Percentiles rank a stretch among this genome's conserved stretches.
Conservation (phyloP, 768 basidiomycete genomes). For the Udeniomyces megalosporus region DNA sequence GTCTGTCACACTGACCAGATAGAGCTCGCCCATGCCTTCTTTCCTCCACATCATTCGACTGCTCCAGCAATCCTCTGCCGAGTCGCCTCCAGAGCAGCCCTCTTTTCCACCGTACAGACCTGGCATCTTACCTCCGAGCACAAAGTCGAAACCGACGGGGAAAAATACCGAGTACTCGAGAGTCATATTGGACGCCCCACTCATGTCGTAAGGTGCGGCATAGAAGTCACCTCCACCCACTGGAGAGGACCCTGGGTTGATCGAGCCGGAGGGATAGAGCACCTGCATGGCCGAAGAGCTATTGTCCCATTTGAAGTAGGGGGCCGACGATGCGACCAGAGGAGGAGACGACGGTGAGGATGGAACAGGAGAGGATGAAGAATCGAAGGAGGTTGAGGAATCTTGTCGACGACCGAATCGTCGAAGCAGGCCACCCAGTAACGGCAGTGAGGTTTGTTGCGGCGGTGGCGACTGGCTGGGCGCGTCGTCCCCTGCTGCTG, state of each 20-base stretch:
- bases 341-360: no score
- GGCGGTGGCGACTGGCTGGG: no score
- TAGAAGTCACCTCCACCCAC: background rate
- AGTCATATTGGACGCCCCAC: background rate
- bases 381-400: no score
- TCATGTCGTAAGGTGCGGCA: background rate
- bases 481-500: no score
- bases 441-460: no score
- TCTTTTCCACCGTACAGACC: slow-evolving; percentile 41
- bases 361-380: no score
- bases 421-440: no score
- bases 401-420: no score
- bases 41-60: slow-evolving; percentile 59
- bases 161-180: slow-evolving; percentile 1
- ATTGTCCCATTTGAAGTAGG: background rate
- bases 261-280: background rate
- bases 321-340: background rate
- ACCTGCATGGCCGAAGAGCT: background rate
- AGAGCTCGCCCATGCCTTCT: slow-evolving; percentile 54
- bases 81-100: slow-evolving; percentile 27
- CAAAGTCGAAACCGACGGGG: slow-evolving; percentile 55
- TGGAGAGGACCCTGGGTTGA: background rate
- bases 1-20: slow-evolving; percentile 38
- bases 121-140: slow-evolving; percentile 66
- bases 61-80: slow-evolving; percentile 49